Evolutionary conservation across 2,329 filamentous ascomycete species (phyloP), one percentile per base, ranked within the genome.

Genomic region (Colletotrichum paranaense): DNA sequence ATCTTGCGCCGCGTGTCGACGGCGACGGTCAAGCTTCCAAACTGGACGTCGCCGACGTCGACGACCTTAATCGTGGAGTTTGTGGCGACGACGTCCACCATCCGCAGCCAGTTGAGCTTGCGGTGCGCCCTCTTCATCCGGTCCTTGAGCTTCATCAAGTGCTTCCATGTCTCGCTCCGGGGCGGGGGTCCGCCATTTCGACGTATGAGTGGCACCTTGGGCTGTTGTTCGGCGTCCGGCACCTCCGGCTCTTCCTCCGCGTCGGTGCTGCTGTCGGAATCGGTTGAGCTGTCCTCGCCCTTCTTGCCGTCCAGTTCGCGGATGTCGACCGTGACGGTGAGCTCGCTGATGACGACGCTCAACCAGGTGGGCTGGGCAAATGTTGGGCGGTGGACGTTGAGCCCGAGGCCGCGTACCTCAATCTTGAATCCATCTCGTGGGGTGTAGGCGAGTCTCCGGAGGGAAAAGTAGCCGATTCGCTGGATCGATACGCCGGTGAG

Each of bases 321-420:
- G 58, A 95, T 86, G 80, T 99, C 94, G 56, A 98, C 82, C 0
- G 94, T 97, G 63, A 99, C 88, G 62, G 92, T 93, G 62, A 98
- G 86, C 80, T 98, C 97, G 78, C 91, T 94, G 73, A 99, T 84
- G 9, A 97, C 94, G 63, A 99, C 88, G 81, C 95, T 98, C 78
- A 98, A 86, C 95, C 96, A 98, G 75, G 97, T 98, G 57, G 97
- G 97, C 82, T 98, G 95, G 59, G 96, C 95, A 83, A 99, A 98
- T 6, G 97, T 98, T 14, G 97, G 97, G 5, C 95, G 92, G 84
- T 99, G 97, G 75, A 98, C 84, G 70, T 94, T 93, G 78, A 99
- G 88, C 57, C 97, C 95, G 65, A 99, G 88, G 63, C 95, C 94
- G 63, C 97, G 92, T 69, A 99, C 92, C 82, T 98, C 95, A 82